phyloP scores from a whole-genome alignment of 768 basidiomycete species.

The Tulasnella sp. region DNA sequence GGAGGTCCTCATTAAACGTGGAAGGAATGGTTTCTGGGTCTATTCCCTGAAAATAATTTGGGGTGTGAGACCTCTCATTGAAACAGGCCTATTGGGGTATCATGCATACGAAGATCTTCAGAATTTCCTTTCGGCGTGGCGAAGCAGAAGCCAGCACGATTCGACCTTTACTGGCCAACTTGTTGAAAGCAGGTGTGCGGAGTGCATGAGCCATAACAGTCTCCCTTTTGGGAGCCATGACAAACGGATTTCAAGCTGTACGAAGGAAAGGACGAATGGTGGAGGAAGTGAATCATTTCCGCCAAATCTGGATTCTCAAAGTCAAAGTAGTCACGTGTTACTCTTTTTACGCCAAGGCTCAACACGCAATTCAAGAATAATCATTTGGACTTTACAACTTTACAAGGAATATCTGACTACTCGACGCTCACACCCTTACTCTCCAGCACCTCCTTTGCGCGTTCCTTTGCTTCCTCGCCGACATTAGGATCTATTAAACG shows the following conservation, averaged over 20 bases:
- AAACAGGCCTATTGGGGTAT: no score
- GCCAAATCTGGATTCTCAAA: no score
- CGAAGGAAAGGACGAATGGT: no score
- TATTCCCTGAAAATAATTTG: constrained; percentile 35
- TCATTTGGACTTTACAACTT: no score
- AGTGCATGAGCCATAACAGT: constrained; percentile 52
- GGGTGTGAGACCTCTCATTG: neutral
- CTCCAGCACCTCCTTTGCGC: constrained; percentile 3
- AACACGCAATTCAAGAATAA: no score
- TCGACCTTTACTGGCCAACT: constrained; percentile 52
- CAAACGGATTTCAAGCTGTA: neutral
- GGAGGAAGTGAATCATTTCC: no score
- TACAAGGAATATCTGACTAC: no score
- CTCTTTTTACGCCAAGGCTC: no score
- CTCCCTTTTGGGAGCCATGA: constrained; percentile 32
- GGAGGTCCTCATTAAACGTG: constrained; percentile 67
- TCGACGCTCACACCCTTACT: constrained; percentile 1
- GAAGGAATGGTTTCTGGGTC: constrained; percentile 61
- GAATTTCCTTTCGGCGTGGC: constrained; percentile 72
- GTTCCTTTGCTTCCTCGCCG: constrained; percentile 11
- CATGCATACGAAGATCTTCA: constrained; percentile 55
- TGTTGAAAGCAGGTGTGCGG: constrained; percentile 44
- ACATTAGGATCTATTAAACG: no score
- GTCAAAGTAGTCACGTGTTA: neutral
- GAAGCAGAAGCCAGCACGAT: constrained; percentile 80